A percentile compares a stretch with the other conserved stretches of the same genome.
phyloP scores from a whole-genome alignment of 768 basidiomycete genomes.

The Suillus tomentosus region DNA sequence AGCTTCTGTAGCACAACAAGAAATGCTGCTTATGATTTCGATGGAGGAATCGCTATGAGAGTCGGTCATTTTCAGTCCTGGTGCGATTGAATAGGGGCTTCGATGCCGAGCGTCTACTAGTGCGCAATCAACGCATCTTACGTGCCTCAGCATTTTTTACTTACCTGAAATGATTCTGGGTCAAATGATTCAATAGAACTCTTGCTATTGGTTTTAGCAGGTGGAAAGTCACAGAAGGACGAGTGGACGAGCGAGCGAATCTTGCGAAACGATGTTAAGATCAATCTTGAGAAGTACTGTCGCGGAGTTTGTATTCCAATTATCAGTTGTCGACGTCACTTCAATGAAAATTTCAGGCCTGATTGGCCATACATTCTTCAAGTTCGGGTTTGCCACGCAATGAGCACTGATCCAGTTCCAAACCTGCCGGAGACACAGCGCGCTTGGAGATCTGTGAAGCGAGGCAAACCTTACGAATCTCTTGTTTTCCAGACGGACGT shows the following conservation, averaged over 20 bases:
- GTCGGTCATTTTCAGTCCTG: not conserved
- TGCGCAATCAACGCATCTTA: not conserved
- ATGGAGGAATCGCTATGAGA: not conserved
- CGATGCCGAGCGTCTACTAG: not conserved
- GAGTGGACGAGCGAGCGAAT: not conserved
- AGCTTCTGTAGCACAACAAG: conserved; percentile 4
- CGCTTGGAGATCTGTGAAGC: conserved; percentile 33
- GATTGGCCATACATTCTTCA: not conserved
- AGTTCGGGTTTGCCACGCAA: not conserved
- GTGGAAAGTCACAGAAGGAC: not conserved
- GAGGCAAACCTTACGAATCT: conserved; percentile 33
- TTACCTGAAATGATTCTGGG: not conserved
- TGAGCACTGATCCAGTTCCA: not conserved
- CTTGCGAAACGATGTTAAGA: not conserved
- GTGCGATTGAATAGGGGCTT: conserved; percentile 1
- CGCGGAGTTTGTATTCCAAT: conserved; percentile 3
- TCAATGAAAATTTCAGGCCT: too few relatives aligned
- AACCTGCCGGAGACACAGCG: conserved; percentile 25
- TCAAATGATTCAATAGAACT: not conserved
- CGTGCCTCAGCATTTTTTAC: not conserved
- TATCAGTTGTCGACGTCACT: not conserved
- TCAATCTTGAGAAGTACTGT: not conserved
- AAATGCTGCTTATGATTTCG: not conserved
- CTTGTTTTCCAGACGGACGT: conserved; percentile 31
- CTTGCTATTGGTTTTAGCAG: not conserved